Percentiles rank a stretch among this genome's conserved stretches.
phyloP scores from a whole-genome alignment of 495 filamentous ascomycete species.

The Talaromyces nanjingensis region DNA sequence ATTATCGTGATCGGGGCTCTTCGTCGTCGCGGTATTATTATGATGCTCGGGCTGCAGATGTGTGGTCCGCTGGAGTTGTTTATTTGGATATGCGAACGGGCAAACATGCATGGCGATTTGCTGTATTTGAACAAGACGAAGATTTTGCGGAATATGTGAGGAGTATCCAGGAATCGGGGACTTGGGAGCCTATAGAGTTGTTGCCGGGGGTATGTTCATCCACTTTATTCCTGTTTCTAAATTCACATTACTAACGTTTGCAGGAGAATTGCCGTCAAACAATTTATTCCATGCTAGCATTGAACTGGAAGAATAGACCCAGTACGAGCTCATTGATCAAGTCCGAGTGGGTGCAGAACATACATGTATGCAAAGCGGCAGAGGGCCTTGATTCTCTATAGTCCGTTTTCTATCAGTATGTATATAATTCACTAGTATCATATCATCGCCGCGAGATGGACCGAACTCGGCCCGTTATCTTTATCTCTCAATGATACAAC shows the following conservation, averaged over 20 bases:
- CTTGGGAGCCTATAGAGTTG: conserved; percentile 3
- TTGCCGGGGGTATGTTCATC: neutral
- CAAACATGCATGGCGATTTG: conserved; percentile 9
- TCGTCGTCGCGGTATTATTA: neutral
- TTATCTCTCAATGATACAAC: neutral
- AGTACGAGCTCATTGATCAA: neutral
- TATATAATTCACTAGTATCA: neutral
- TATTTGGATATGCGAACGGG: conserved; percentile 12
- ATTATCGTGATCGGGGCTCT: neutral
- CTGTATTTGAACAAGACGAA: neutral
- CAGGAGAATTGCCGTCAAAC: conserved; percentile 8
- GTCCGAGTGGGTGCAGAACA: conserved; percentile 6
- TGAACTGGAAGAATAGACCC: conserved; percentile 6
- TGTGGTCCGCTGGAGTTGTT: conserved; percentile 10
- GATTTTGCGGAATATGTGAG: conserved; percentile 3
- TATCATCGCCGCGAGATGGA: neutral
- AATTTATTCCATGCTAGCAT: conserved; percentile 8
- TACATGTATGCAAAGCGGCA: conserved; percentile 9
- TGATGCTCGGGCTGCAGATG: conserved; percentile 8
- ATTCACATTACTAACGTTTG: too few relatives aligned
- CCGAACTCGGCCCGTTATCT: neutral
- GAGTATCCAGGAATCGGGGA: neutral
- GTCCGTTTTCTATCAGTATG: neutral
- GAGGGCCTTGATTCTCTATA: conserved; percentile 3
- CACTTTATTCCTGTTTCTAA: too few relatives aligned